Base-by-base conservation (phyloP, 1,284 basidiomycete genomes). In the Ustilago crameri region DNA sequence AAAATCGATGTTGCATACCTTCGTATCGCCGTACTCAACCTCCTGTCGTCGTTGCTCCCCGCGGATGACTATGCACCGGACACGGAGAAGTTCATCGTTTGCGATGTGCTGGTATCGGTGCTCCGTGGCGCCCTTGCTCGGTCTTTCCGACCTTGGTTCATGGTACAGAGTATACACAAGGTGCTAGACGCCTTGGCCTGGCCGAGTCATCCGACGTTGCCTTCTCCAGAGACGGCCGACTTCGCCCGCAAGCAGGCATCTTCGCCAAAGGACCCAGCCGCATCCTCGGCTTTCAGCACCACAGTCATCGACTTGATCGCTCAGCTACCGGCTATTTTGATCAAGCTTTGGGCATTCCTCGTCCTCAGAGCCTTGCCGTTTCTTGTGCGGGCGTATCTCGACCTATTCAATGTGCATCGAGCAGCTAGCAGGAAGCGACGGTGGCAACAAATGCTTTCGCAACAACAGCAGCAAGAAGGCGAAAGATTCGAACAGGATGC, bases 131-230 rank as follows among this genome's bases (percentile, higher is more conserved):
- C 54, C 22, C 52, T 74, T 2, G 63, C 56, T 24, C 60, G 60
- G 9, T 61, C 62, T 0, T 60, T 50, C 18, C 59, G 72, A 9
- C 72, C 72, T 2, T 74, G 72, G 67, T 74, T 74, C 43, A 52
- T 74, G 26, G 64, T 67, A 9, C 72, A 71, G 61, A 74, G 67
- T 42, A 30, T 71, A 0, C 51, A 74, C 59, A 74, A 66, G 46
- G 56, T 41, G 9, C 51, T 74, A 4, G 72, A 74, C 22, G 49
- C 55, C 12, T 35, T 43, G 7, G 55, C 55, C 18, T 73, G 64
- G 64, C 26, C 53, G 20, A 57, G 53, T 46, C 14, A 61, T 34
- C 58, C 57, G 14, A 17, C 26, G 14, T 34, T 51, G 9, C 32
- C 42, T 17, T 27, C 53, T 30, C 15, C 20, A 3, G 34, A 32